A percentile compares a stretch with the other conserved stretches of the same genome.
phyloP scores from a whole-genome alignment of 306 rosid species.

The Mimosa pudica region DNA sequence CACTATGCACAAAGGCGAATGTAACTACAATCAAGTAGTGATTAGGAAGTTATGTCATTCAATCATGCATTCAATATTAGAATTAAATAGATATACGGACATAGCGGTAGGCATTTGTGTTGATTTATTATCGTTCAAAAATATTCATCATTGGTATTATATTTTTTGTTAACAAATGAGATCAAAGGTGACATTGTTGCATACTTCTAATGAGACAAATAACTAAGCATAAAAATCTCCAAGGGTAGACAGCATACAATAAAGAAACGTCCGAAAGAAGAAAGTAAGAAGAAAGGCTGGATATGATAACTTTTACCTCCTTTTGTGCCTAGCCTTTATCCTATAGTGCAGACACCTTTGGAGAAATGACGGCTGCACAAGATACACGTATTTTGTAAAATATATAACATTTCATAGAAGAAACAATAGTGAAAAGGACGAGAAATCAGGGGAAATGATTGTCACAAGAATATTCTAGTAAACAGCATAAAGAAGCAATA shows the following conservation, averaged over 20 bases:
- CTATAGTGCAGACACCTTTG: conserved; percentile 78
- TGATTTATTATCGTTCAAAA: background rate
- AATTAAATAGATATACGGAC: background rate
- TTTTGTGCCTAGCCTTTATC: conserved; percentile 62
- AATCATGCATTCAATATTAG: background rate
- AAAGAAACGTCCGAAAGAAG: conserved; percentile 19
- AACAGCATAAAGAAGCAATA: conserved; percentile 2
- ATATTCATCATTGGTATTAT: background rate
- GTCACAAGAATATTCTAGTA: conserved; percentile 11
- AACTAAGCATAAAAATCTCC: conserved; percentile 25
- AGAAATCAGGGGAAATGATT: conserved; percentile 10
- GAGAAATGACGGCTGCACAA: conserved; percentile 66
- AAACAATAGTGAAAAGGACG: conserved; percentile 1
- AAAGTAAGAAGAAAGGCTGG: conserved; percentile 18
- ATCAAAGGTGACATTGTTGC: background rate
- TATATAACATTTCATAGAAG: conserved; percentile 14
- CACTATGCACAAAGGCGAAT: background rate
- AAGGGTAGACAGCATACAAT: background rate
- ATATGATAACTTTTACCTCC: conserved; percentile 56
- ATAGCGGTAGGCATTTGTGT: background rate
- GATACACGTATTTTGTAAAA: conserved; percentile 36
- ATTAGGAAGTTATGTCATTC: background rate
- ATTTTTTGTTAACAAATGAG: background rate
- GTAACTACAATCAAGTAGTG: background rate
- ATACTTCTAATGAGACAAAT: background rate